Base-by-base conservation (phyloP, 768 basidiomycete species). In the Boletus coccyginus region DNA sequence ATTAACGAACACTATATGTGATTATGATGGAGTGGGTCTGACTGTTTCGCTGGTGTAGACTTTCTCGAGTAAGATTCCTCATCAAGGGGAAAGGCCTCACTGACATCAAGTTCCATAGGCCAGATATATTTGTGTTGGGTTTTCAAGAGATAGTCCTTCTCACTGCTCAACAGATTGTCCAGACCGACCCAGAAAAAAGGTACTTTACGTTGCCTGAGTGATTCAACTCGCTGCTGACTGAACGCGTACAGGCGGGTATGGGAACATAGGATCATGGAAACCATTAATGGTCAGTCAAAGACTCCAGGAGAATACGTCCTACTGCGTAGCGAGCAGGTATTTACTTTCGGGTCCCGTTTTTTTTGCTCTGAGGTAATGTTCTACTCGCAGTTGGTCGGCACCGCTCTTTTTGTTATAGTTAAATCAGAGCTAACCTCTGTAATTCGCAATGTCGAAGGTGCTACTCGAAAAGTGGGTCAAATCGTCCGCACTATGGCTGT, bases 71-170 rank as follows among this genome's bases (percentile, higher is more conserved):
- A 58, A 53, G 60, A 43, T 46, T 40, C 60, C 19, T 17, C 46
- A 8, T 36, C 38, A 3, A 52, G 17, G 7, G 57, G 38, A 6
- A 60, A 74, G 71, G 61, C 53, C 62, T 75, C 46, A 39, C 56
- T 65, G 55, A 66, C 9, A 16, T 12, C 17, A 50, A 43, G 60
- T 45, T 19, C 27, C 45, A 38, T 51, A 91, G 90, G 43, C 94
- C 94, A 7, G 94, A 98, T 66, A 85, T 98, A 58, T 87, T 96
- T 68, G 87, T 87, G 21, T 77, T 98, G 31, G 92, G 91, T 3
- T 97, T 98, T 69, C 95, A 99, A 72, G 97, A 99, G 72, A 94
- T 99, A 51, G 97, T 99, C 0, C 94, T 94, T 5, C 81, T 99
- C 46, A 98, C 93, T n/a, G 93, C 97, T 3, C 93, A 95, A 65